phyloP scores from a whole-genome alignment of 1,139 yeast species.

The Pichia sp. region DNA sequence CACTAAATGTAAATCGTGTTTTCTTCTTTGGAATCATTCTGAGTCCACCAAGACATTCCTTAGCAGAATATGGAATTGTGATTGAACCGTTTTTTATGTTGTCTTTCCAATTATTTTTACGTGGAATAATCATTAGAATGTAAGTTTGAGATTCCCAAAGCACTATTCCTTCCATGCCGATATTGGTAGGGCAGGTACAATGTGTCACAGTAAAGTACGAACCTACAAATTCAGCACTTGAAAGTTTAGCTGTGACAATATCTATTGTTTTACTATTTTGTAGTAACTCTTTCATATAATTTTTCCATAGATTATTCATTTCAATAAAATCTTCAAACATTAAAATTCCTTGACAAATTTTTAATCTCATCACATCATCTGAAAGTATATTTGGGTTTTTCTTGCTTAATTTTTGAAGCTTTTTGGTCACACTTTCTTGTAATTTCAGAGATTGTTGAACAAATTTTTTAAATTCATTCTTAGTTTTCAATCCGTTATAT shows the following conservation, averaged over 20 bases:
- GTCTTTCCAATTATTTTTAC: conserved; percentile 36
- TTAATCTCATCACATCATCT: conserved; percentile 29
- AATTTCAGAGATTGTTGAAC: conserved; percentile 34
- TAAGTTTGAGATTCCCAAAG: conserved; percentile 81
- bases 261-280: conserved; percentile 24
- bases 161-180: conserved; percentile 73
- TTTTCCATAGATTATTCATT: conserved; percentile 56
- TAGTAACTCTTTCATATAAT: conserved; percentile 52
- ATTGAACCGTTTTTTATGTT: conserved; percentile 25
- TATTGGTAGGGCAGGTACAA: conserved; percentile 50
- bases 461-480: conserved; percentile 42
- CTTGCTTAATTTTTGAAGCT: conserved; percentile 33
- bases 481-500: conserved; percentile 30
- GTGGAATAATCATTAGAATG: conserved; percentile 58
- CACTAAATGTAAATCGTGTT: conserved; percentile 23
- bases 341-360: conserved; percentile 40
- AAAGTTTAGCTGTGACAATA: conserved; percentile 46
- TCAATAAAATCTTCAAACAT: conserved; percentile 47
- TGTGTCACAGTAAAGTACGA: conserved; percentile 55
- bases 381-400: conserved; percentile 22
- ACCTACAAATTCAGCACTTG: conserved; percentile 84
- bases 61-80: conserved; percentile 18
- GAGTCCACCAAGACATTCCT: conserved; percentile 30
- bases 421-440: conserved; percentile 37
- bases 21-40: conserved; percentile 27